Evolutionary conservation across 345 rosid genomes (phyloP), one percentile per base, ranked within the genome.

Genomic region (Pugionium dolabratum): DNA sequence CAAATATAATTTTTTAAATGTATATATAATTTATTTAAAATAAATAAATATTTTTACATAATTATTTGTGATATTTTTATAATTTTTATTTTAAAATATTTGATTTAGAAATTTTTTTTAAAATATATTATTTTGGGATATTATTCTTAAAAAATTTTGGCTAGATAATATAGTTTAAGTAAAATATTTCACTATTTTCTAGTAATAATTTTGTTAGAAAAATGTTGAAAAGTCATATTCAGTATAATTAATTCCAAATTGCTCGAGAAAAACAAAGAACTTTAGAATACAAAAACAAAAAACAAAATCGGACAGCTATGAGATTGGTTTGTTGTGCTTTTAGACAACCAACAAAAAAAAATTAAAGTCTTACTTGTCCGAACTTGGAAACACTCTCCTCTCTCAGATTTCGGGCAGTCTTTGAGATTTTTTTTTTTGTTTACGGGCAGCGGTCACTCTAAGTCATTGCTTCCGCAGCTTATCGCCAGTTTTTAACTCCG

Each of bases 311-410:
- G 6, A 58, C 71, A 72, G 76, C 76, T 72, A 66, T 72, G 47
- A 65, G 50, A 50, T 65, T 65, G 76, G 71, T 72, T 50, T 65
- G 71, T 64, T 71, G 64, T 71, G 64, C 75, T 18, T 71, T 71
- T 56, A 46, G 59, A 63, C 64, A 54, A 62, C 75, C 27, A 34
- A 48, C 25, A 54, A 40, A 10, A 43, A 43, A 52, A 45, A 59
- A 18, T 18, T 18, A 65, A 43, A 57, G 65, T 72, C 76, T 11
- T 51, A 64, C 54, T 64, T 61, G 71, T 72, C 66, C 61, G 76
- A 52, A 57, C 32, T 57, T 39, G 48, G 75, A 58, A 71, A 48
- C 52, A 48, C 52, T 71, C 42, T 30, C 58, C 25, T 51, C 55
- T 37, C 67, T 64, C 66, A 66, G 51, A 73, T 44, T 66, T 73